Evolutionary conservation across 2,329 filamentous ascomycete species (phyloP), one percentile per base, ranked within the genome.

Genomic region (Pseudocercospora pini-densiflorae): DNA sequence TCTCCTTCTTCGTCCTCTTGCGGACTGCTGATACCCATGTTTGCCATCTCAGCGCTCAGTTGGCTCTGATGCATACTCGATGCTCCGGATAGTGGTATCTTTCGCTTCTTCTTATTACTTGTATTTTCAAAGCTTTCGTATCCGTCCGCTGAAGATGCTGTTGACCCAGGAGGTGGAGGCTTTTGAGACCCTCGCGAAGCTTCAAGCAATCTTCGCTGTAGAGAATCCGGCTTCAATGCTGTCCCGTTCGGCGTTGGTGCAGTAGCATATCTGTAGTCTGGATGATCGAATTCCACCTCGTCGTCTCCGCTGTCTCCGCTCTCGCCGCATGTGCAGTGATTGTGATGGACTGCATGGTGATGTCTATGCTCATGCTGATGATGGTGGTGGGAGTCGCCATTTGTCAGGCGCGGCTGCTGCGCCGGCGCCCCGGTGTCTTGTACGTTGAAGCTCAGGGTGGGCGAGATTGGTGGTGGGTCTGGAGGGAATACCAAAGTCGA

Each of bases 51-150:
- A 29, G 87, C 84, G 16, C 88, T 88, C 60, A 91, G 79, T 64
- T 83, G 81, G 70, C 84, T 83, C 69, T 88, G 84, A 75, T 88
- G 86, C 68, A 84, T 80, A 62, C 82, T 87, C 14, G 89, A 84
- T 73, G 92, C 91, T 19, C 92, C 91, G 2, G 92, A 93, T 0
- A 93, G 93, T 0, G 95, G 95, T 43, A 99, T 98, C 81, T 99
- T 99, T 72, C 95, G 88, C 80, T 99, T 98, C 84, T 98, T 99
- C 81, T 99, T 99, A 78, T 99, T 99, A 79, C 97, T 98, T 40
- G 93, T 97, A 75, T 98, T 98, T 79, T 99, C 95, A 74, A 97
- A 97, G 6, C 93, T 95, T 79, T 99, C 95, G 78, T 98, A 98
- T 14, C 94, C 93, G 77, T 98, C 94, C 10, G 88, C 85, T 24